Conservation (phyloP, 2,329 filamentous ascomycete species). For the Chaetothyriales sp. region DNA sequence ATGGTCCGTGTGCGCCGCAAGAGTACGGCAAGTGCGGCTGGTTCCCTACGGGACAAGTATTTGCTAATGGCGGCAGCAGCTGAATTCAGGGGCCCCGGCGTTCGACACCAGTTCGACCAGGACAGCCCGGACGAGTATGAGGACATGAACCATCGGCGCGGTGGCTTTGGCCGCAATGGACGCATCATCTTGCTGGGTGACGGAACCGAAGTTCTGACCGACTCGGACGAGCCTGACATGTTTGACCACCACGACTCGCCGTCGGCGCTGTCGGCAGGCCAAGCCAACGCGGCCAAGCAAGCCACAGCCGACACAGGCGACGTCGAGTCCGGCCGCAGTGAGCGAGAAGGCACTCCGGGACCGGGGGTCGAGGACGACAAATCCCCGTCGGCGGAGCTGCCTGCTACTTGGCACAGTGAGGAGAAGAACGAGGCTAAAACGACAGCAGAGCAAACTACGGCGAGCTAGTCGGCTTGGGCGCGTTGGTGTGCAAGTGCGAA, state of each 20-base stretch:
- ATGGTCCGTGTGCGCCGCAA: slow-evolving; percentile 94
- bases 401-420: neutral
- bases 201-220: slow-evolving; percentile 81
- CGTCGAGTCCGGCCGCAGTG: slow-evolving; percentile 24
- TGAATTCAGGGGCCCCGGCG: slow-evolving; percentile 71
- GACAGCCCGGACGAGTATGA: slow-evolving; percentile 53
- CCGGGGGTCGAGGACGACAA: slow-evolving; percentile 23
- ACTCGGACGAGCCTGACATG: slow-evolving; percentile 82
- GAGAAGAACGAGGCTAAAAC: neutral
- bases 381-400: neutral
- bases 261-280: slow-evolving; percentile 73
- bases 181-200: slow-evolving; percentile 91
- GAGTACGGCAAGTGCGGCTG: slow-evolving; percentile 84
- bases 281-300: slow-evolving; percentile 71
- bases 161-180: slow-evolving; percentile 60
- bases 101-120: slow-evolving; percentile 63
- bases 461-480: neutral
- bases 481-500: neutral
- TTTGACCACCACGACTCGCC: slow-evolving; percentile 83
- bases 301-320: slow-evolving; percentile 28
- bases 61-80: slow-evolving; percentile 42
- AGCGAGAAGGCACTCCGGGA: slow-evolving; percentile 40
- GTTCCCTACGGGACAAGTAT: slow-evolving; percentile 26
- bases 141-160: slow-evolving; percentile 39
- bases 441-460: neutral